Conservation (phyloP, 2,329 filamentous ascomycete species). For the Sporothrix euskadiensis region DNA sequence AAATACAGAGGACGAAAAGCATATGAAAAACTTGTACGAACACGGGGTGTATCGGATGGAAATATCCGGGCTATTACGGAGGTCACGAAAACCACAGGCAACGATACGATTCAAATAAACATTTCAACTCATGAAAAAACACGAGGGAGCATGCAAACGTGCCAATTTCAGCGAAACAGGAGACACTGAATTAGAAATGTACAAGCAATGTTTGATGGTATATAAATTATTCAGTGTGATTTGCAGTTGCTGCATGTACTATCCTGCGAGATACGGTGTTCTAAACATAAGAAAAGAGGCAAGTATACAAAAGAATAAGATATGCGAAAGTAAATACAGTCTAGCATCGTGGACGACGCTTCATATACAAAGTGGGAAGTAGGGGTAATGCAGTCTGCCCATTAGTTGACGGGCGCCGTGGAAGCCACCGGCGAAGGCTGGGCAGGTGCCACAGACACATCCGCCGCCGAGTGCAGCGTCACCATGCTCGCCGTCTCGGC, state of each 20-base stretch:
- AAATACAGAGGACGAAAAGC: neutral
- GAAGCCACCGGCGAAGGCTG: neutral
- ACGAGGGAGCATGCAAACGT: too few relatives aligned
- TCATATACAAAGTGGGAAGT: neutral
- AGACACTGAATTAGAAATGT: too few relatives aligned
- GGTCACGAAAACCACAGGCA: neutral
- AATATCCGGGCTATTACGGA: neutral
- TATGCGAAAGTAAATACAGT: neutral
- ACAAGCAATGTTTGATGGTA: neutral
- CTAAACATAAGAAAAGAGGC: neutral
- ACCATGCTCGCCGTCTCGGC: slow-evolving; percentile 69
- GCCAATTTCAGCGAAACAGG: too few relatives aligned
- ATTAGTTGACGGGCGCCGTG: neutral
- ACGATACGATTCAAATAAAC: slow-evolving; percentile 6
- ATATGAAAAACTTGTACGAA: slow-evolving; percentile 2
- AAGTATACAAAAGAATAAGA: neutral
- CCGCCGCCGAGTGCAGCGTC: slow-evolving; percentile 54
- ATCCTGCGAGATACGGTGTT: neutral
- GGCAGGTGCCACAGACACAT: neutral
- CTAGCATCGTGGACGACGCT: neutral
- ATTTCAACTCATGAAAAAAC: neutral
- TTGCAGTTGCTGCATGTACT: neutral
- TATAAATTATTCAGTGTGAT: neutral
- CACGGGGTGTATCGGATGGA: neutral
- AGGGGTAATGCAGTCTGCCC: neutral